Evolutionary conservation across 148 eudicot genomes (phyloP), one percentile per base, ranked within the genome.

Genomic region (Oxyria digyna): DNA sequence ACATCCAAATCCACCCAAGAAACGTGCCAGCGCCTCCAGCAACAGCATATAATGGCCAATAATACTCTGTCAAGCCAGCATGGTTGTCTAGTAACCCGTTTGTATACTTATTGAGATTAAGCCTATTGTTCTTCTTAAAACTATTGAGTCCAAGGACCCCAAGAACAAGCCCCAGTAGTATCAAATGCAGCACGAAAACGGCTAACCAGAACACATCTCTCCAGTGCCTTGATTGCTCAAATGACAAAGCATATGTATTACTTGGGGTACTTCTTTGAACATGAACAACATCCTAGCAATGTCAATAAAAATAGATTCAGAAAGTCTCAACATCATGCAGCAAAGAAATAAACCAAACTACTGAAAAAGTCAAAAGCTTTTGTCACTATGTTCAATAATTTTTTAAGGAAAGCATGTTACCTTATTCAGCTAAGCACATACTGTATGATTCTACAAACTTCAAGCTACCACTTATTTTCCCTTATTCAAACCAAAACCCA

Each of bases 31-130:
- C 81, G 31, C 88, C 95, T 77, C 90, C 96, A 81, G 97, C 98
- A 74, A 85, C 83, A n/a, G 89, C 96, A 67, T 94, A 94, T 49
- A 90, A 76, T 4, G 96, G 97, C 98, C 98, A 94, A 71, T 83
- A 94, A 74, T 88, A 80, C 79, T 90, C 98, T 2, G 97, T 90
- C 46, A 88, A 83, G 69, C 98, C 92, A 72, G 79, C 74, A 12
- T 80, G 82, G 73, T 81, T 85, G 70, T 85, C 92, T 40, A 78
- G 75, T 46, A 85, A 70, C 48, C 84, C 73, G 26, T 45, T 68
- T 14, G 95, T 83, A 69, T 75, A 88, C 79, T 35, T 81, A 71
- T 87, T 95, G 63, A 94, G 85, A 38, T 90, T 94, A 46, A 94
- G 87, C 82, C 97, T 83, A 78, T 94, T 96, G 52, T 76, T 75